Base-by-base conservation (phyloP, 768 basidiomycete species). In the Harrya chromipes region DNA sequence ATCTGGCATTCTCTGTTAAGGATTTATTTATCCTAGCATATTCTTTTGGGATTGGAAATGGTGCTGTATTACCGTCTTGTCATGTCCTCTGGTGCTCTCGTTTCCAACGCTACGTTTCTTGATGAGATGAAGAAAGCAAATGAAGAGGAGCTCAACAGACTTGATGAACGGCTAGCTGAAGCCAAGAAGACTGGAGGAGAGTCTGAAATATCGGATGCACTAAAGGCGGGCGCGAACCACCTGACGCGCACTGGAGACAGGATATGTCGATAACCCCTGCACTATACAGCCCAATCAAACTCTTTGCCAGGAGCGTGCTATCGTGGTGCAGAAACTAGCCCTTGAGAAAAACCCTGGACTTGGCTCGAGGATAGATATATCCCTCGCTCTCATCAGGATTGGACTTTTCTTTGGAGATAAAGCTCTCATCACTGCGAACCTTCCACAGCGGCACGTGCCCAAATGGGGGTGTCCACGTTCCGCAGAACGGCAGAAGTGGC, bases 161-260 rank as follows among this genome's bases (percentile, higher is more conserved):
- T 98, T 11, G 89, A 95, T 45, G 83, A 82, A 52, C 75, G 87
- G 40, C 74, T 97, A 33, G 82, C 78, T 46, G 93, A 95, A 57
- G 94, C 95, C 0, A 79, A 91, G 72, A 87, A 90, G 73, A 90
- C 83, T 3, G 85, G 94, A 62, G 95, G 94, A 50, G 94, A 97
- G 67, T 86, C 86, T 1, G 95, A 98, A 68, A 90, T 97, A 49
- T 84, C 84, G 17, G 95, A 98, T 59, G 86, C 85, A 1, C 75
- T 97, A 35, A 82, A 87, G 49, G 87, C 87, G 1, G 77, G 84
- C 54, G 95, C 95, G 17, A 86, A 83, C 55, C 93, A 93, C 70
- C 66, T 94, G 8, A 91, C 91, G 11, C 76, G 80, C 56, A 97
- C 97, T 58, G 95, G 94, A 3, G 91, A 94, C 69, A 93, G 76